Base-by-base conservation (phyloP, 176 grass and related monocot species). In the Dendrocalamus sinicus region DNA sequence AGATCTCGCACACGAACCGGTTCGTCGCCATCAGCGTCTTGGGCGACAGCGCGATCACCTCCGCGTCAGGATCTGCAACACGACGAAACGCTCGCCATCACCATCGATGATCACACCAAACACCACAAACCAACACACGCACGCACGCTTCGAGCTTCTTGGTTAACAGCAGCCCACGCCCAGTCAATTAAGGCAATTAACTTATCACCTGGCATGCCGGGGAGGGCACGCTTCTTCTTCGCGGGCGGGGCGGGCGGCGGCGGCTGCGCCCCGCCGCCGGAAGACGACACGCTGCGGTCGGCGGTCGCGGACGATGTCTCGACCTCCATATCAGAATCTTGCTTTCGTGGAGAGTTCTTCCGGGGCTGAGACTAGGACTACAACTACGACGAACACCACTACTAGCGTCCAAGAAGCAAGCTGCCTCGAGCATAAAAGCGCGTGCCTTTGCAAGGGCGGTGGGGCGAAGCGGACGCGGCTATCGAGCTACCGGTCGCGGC, bases 1-100 rank as follows among this genome's bases (percentile, higher is more conserved):
- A 98, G 90, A 98, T 96, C 89, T 98, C 96, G 78, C 96, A 98
- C 82, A 98, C 96, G 67, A 98, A 98, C 88, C 96, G 35, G 78
- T 98, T 98, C 15, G 96, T 98, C 62, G 96, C 96, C 64, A 98
- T 28, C 50, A 98, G 92, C 83, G 96, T 95, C 88, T 92, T 95
- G 77, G 96, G 96, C 67, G 96, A 98, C 23, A 98, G 92, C 41
- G 96, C 93, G 75, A 98, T 91, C 74, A 98, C 96, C 86, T 98
- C 96, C 45, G 96, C 96, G 67, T 96, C 90, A 80, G 96, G 96
- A 96, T 98, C 96, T 98, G 84, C 72, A 22, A 7, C 83, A 67
- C 16, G 50, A 55, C 50, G 57, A n/a, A 23, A 39, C 67, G 14
- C 67, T 87, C 79, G 51, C 32, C 84, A 86, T 63, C 71, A 7